Conservation (phyloP, 148 eudicot species). For the Arctostaphylos glauca region DNA sequence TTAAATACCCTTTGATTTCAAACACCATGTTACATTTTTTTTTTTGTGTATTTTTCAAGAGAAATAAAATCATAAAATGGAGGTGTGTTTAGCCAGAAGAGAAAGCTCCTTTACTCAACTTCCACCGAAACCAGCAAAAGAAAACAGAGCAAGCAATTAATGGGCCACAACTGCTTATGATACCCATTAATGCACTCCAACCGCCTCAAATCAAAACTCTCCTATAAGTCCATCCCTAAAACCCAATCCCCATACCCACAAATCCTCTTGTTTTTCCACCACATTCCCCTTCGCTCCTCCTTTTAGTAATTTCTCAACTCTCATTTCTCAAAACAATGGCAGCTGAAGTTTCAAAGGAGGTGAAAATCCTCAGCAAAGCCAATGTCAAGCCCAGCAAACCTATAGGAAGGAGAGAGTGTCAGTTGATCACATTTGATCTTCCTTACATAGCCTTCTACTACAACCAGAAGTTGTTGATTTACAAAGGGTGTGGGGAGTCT, state of each 20-base stretch:
- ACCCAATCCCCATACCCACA: constrained; percentile 20
- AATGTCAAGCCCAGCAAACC: constrained; percentile 67
- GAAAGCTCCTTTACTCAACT: constrained; percentile 26
- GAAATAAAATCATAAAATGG: neutral
- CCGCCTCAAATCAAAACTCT: constrained; percentile 13
- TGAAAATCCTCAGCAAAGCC: constrained; percentile 47
- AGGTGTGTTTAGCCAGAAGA: neutral
- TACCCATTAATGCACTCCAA: constrained; percentile 27
- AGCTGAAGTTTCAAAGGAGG: constrained; percentile 29
- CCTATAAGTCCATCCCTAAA: constrained; percentile 21
- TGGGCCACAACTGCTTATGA: constrained; percentile 32
- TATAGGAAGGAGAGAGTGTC: constrained; percentile 67
- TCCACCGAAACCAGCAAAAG: constrained; percentile 34
- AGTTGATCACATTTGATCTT: constrained; percentile 82
- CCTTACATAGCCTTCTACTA: constrained; percentile 89
- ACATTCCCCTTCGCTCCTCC: neutral
- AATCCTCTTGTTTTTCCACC: neutral
- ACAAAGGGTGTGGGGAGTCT: constrained; percentile 39
- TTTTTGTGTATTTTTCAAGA: neutral
- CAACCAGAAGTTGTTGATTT: constrained; percentile 79
- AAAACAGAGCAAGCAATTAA: constrained; percentile 27
- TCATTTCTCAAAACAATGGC: constrained; percentile 18
- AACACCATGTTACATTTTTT: neutral
- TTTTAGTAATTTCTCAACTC: neutral
- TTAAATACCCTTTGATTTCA: neutral